These are phyloP conservation scores for Colletotrichum lindemuthianum DNA, from an alignment of 2,329 filamentous ascomycete genomes.

Conservation along the genomic window DNA sequence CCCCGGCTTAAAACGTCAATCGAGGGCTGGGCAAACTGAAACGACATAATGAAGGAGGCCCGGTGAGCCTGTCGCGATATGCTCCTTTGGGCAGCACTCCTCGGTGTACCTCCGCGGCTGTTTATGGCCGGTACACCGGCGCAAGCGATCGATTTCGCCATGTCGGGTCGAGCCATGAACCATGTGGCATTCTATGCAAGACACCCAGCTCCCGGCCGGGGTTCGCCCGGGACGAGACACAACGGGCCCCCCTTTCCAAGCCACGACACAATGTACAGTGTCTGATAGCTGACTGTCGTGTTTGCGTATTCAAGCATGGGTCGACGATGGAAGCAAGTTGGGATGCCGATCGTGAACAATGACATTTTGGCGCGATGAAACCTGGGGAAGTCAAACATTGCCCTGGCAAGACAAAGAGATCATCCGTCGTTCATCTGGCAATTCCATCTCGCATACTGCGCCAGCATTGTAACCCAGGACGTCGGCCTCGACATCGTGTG, in stretches of 20 bases:
- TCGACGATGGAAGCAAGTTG: not conserved
- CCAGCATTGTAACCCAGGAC: too few relatives aligned
- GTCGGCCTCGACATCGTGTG: too few relatives aligned
- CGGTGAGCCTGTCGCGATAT: slow-evolving; percentile 8
- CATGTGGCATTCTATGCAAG: not conserved
- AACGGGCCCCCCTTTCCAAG: not conserved
- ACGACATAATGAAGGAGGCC: too few relatives aligned
- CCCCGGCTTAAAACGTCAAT: not conserved
- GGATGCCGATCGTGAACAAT: not conserved
- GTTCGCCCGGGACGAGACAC: too few relatives aligned
- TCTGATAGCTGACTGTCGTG: too few relatives aligned
- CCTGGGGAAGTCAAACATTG: slow-evolving; percentile 11
- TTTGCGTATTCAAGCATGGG: not conserved
- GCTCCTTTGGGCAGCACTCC: slow-evolving; percentile 4
- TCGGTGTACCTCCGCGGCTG: slow-evolving; percentile 15
- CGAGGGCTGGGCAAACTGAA: not conserved
- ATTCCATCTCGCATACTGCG: too few relatives aligned
- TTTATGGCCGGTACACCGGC: slow-evolving; percentile 4
- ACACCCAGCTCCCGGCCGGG: too few relatives aligned
- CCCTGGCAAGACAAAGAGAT: not conserved
- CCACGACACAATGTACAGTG: not conserved
- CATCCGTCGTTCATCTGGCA: too few relatives aligned
- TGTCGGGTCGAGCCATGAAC: not conserved
- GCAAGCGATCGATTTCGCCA: not conserved
- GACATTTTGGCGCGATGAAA: slow-evolving; percentile 20